Conservation (phyloP, 768 basidiomycete genomes). For the Suillus subalutaceus region DNA sequence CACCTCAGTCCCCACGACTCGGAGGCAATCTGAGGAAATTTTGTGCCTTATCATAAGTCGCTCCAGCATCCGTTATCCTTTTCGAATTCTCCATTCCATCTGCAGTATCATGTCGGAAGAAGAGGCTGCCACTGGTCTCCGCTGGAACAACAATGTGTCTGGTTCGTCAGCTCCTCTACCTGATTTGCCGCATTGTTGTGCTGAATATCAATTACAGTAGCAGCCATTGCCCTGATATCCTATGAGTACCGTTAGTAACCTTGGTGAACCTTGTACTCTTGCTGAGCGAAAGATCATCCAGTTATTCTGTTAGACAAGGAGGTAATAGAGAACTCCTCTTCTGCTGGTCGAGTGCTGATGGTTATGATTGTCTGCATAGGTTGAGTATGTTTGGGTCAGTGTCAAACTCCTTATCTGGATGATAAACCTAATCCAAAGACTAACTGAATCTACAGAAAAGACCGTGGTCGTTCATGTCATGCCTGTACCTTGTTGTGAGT, state of each 20-base stretch:
- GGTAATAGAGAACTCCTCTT: background rate
- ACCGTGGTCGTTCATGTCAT: conserved; percentile 2
- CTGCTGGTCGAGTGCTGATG: background rate
- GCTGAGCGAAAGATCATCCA: background rate
- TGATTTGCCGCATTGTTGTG: background rate
- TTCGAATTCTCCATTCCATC: background rate
- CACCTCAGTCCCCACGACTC: background rate
- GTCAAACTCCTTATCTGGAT: background rate
- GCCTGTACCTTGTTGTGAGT: conserved; percentile 4
- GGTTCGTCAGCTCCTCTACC: background rate
- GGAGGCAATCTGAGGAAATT: background rate
- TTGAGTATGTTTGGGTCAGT: conserved; percentile 5
- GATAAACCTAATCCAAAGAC: background rate
- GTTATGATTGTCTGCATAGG: background rate
- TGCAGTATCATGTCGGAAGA: conserved; percentile 1
- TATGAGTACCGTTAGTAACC: conserved; percentile 7
- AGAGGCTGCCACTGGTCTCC: background rate
- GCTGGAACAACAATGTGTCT: conserved; percentile 3
- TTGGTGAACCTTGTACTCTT: background rate
- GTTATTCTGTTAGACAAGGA: conserved; percentile 2
- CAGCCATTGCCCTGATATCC: background rate
- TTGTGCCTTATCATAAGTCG: background rate
- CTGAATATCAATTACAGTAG: background rate
- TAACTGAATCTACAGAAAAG: background rate
- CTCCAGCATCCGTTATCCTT: background rate